Percentiles rank a stretch among this genome's conserved stretches.
These are phyloP conservation scores for Craspedostauros australis DNA, from an alignment of 108 stramenopile genomes.

Conservation along the genomic window DNA sequence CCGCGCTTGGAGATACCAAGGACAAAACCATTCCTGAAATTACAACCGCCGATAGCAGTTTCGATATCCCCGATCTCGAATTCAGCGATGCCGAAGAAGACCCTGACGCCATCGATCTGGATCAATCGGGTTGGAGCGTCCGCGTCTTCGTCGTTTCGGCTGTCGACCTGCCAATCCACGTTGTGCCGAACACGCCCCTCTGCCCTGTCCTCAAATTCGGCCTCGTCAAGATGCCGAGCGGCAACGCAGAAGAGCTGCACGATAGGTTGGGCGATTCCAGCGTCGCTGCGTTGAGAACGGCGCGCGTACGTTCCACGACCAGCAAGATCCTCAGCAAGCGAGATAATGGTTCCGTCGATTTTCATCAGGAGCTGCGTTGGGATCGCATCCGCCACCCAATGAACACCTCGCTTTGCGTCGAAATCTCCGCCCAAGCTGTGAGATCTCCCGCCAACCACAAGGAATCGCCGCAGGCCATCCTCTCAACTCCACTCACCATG, in stretches of 20 bases:
- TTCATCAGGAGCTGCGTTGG: constrained; percentile 81
- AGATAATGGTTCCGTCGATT: constrained; percentile 57
- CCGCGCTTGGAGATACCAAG: too few relatives aligned
- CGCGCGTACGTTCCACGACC: constrained; percentile 29
- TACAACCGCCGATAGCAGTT: neutral
- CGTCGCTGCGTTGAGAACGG: constrained; percentile 12
- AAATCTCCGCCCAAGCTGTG: constrained; percentile 47
- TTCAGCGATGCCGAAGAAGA: neutral
- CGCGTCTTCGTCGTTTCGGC: constrained; percentile 58
- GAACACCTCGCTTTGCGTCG: constrained; percentile 38
- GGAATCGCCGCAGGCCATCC: constrained; percentile 23
- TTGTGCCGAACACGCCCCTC: constrained; percentile 60
- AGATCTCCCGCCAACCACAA: constrained; percentile 26
- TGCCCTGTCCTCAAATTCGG: constrained; percentile 74
- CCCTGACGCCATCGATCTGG: constrained; percentile 4
- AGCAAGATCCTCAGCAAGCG: constrained; percentile 34
- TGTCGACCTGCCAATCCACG: constrained; percentile 58
- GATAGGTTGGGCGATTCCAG: constrained; percentile 13
- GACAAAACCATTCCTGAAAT: too few relatives aligned
- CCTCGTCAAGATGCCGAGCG: constrained; percentile 24
- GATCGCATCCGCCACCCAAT: constrained; percentile 38
- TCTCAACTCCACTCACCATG: too few relatives aligned
- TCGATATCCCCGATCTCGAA: neutral
- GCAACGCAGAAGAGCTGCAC: constrained; percentile 3
- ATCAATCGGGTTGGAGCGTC: constrained; percentile 36